Conservation (phyloP, 306 rosid genomes). For the Quercus parvula region DNA sequence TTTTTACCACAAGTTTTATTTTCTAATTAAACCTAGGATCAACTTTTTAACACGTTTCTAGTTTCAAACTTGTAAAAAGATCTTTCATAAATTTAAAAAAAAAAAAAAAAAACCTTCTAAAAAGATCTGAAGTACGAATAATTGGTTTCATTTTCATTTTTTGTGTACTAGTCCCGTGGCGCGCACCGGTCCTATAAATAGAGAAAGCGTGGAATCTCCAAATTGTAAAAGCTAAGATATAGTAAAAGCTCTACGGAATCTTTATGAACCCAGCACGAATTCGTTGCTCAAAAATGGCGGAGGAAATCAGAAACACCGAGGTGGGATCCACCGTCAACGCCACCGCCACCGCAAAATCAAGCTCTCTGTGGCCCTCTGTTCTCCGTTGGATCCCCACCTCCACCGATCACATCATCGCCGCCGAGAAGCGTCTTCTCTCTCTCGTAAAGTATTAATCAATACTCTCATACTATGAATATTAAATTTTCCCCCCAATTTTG, state of each 20-base stretch:
- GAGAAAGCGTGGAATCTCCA: not conserved
- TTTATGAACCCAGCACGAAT: slow-evolving; percentile 50
- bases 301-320: slow-evolving; percentile 44
- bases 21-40: too few species aligned
- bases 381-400: slow-evolving; percentile 94
- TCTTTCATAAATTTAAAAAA: too few species aligned
- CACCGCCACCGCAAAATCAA: slow-evolving; percentile 24
- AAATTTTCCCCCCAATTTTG: too few species aligned
- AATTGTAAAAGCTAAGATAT: not conserved
- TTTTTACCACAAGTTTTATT: too few species aligned
- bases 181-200: too few species aligned
- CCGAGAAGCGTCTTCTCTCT: slow-evolving; percentile 95
- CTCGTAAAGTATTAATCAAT: slow-evolving; percentile 60
- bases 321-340: slow-evolving; percentile 13
- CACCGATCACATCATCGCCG: slow-evolving; percentile 69
- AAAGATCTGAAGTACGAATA: too few species aligned
- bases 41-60: too few species aligned
- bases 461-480: not conserved
- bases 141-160: too few species aligned
- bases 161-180: too few species aligned
- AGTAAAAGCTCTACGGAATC: too few species aligned
- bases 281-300: slow-evolving; percentile 58
- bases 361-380: slow-evolving; percentile 72
- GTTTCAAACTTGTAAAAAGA: too few species aligned
- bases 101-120: too few species aligned